A percentile compares a stretch with the other conserved stretches of the same genome.
Evolutionary conservation across 345 rosid species (phyloP).

Genomic region (Populus deltoides): DNA sequence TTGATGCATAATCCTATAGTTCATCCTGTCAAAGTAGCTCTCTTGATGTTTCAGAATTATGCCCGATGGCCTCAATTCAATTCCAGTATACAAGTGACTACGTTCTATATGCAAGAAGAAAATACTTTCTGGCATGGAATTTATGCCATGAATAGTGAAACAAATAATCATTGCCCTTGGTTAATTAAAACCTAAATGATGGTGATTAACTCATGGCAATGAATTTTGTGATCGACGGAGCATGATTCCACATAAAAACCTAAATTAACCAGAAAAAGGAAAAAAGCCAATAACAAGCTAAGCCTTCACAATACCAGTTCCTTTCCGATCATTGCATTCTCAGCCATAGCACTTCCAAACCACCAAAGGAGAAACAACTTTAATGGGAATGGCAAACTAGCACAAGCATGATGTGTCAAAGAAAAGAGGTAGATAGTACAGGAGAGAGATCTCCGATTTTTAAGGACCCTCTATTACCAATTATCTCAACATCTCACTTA

Average conservation of each 20-base stretch:
- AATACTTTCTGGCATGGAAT: neutral
- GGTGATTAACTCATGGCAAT: neutral
- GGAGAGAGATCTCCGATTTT: neutral
- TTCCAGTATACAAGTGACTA: neutral
- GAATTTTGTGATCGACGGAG: neutral
- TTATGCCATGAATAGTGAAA: neutral
- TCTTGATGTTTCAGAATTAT: neutral
- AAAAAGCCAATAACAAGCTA: neutral
- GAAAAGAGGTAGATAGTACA: neutral
- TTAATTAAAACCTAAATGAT: neutral
- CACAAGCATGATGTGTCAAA: neutral
- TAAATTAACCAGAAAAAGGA: neutral
- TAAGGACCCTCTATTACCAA: neutral
- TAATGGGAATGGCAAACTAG: neutral
- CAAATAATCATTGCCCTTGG: neutral
- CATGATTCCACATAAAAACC: neutral
- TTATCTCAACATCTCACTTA: neutral
- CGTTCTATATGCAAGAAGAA: neutral
- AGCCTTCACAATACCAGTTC: neutral
- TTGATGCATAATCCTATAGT: neutral
- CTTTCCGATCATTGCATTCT: neutral
- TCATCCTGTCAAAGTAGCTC: neutral
- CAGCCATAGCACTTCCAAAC: neutral
- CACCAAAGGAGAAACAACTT: neutral
- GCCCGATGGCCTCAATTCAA: neutral